These are phyloP conservation scores for Schizochytrium sp. DNA, from an alignment of 108 stramenopile genomes.

Conservation along the genomic window DNA sequence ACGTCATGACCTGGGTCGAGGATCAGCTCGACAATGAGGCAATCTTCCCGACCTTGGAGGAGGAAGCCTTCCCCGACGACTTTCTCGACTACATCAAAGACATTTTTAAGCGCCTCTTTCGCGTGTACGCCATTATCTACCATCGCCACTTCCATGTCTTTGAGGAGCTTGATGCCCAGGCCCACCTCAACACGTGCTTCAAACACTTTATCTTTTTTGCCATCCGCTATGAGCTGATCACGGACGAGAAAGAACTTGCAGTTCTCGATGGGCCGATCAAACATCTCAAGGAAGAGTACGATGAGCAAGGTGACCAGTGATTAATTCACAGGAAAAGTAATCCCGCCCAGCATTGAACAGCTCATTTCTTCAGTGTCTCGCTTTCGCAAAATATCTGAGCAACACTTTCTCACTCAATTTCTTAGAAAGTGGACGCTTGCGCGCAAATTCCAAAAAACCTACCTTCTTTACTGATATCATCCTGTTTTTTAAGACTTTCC, in stretches of 20 bases:
- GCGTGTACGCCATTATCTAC: conserved; percentile 50
- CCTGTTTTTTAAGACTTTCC: no score
- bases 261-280: not conserved
- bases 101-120: conserved; percentile 45
- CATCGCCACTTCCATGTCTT: conserved; percentile 32
- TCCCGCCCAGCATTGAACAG: no score
- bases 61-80: conserved; percentile 28
- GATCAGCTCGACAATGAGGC: conserved; percentile 44
- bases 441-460: no score
- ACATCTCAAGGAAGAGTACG: no score
- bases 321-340: no score
- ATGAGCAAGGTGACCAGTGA: no score
- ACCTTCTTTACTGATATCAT: no score
- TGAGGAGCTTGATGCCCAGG: conserved; percentile 36
- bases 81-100: conserved; percentile 21
- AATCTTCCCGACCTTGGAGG: not conserved
- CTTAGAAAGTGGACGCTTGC: no score
- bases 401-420: no score
- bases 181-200: conserved; percentile 55
- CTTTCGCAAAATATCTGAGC: no score
- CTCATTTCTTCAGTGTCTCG: no score
- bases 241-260: not conserved
- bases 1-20: conserved; percentile 49
- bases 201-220: conserved; percentile 53
- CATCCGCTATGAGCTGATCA: conserved; percentile 41